Evolutionary conservation across 192 early-diverging fungal genomes (phyloP), one percentile per base, ranked within the genome.

Genomic region (Spizellomyces sp.): DNA sequence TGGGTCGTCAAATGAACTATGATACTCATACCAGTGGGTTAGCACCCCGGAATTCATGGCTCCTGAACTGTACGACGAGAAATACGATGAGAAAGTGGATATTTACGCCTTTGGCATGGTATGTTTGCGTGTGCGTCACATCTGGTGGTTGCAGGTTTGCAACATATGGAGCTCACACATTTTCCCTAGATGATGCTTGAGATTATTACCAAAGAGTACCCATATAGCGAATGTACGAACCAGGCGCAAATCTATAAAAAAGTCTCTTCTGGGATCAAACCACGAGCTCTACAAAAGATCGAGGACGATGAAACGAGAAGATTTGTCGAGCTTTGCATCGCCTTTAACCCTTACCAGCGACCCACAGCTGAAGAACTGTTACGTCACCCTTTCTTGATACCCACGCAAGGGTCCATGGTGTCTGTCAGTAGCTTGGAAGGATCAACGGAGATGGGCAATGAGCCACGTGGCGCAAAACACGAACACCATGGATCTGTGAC

Each of bases 31-130:
- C 1, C 1, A 9, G 1, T 19, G 10, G 15, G 2, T 75, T 36
- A 36, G 83, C 41, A 91, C 89, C 0, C 92, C 91, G 43, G 91
- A 95, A 76, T 95, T 94, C 75, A 95, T 95, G 92, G 93, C 93
- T 0, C 93, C 93, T 4, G 93, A 95, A 64, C 84, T 95, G 75
- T 95, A 95, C 65, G 93, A 95, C 66, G 93, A 95, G 70, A 83
- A 89, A 21, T 95, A 95, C 76, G 88, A 88, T 64, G 93, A 95
- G 80, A 91, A 89, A 69, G 93, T 94, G 43, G 93, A 95, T 58
- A 91, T 94, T 60, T 95, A 94, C 77, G 91, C 93, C 45, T 95
- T 94, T 81, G 93, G 93, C 58, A 90, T 94, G 90, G 92, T 81
- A 36, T 73, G 86, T 42, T 69, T 89, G 17, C 86, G 88, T 76